These are phyloP conservation scores for Cylindrodendrum hubeiense DNA, from an alignment of 2,329 filamentous ascomycete genomes.

Conservation along the genomic window DNA sequence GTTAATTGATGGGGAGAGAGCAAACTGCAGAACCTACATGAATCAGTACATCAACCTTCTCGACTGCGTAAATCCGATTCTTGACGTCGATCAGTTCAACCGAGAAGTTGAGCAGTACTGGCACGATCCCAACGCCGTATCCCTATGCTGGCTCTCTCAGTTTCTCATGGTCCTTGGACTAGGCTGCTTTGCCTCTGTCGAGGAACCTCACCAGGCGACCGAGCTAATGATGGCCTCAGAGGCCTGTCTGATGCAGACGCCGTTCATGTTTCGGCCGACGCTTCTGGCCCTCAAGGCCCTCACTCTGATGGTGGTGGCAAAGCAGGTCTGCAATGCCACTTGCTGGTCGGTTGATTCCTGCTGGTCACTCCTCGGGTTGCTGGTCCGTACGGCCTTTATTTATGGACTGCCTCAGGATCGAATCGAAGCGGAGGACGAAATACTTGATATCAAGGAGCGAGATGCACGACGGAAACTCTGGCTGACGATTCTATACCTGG, in stretches of 20 bases:
- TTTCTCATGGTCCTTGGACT: constrained; percentile 53
- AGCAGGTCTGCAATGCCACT: constrained; percentile 52
- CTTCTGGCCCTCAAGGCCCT: constrained; percentile 48
- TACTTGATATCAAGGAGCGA: constrained; percentile 41
- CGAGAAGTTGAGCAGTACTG: constrained; percentile 49
- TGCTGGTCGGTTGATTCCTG: constrained; percentile 53
- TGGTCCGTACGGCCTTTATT: constrained; percentile 51
- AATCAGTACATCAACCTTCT: constrained; percentile 47
- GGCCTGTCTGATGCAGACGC: constrained; percentile 53
- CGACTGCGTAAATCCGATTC: constrained; percentile 50
- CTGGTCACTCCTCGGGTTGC: constrained; percentile 50
- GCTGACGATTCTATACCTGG: constrained; percentile 52
- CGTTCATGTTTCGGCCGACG: constrained; percentile 53
- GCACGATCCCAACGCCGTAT: constrained; percentile 45
- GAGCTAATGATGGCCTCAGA: constrained; percentile 54
- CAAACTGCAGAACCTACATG: constrained; percentile 44
- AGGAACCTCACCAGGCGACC: constrained; percentile 48
- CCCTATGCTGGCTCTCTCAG: constrained; percentile 50
- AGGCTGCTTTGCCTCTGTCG: constrained; percentile 47
- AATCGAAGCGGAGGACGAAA: constrained; percentile 39
- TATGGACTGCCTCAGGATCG: constrained; percentile 50
- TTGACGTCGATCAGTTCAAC: constrained; percentile 47
- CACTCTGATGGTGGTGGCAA: constrained; percentile 51
- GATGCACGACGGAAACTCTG: constrained; percentile 48
- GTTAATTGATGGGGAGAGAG: constrained; percentile 45